Evolutionary conservation across 257 asterid species (phyloP), one percentile per base, ranked within the genome.

Genomic region (Solanum neorickii): DNA sequence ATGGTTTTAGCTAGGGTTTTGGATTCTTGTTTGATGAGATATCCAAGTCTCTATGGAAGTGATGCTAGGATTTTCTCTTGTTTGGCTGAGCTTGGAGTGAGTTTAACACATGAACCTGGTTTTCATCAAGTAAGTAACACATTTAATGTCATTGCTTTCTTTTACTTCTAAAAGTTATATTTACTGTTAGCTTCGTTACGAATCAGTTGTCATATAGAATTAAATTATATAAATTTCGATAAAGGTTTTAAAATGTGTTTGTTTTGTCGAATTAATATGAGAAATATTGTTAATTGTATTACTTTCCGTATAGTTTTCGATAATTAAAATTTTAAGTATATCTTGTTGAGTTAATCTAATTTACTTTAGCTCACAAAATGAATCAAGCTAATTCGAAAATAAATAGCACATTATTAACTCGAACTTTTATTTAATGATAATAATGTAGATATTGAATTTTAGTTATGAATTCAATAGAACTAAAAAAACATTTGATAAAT

Each of bases 51-150:
- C 89, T 94, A 92, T 68, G 95, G 98, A 60, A 94, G 98, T 90
- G 98, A 95, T 93, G 95, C 95, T 72, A 91, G 97, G 92, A 86
- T 95, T 87, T 95, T 91, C 85, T 89, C 95, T 75, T 95, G 98
- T 90, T 78, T 95, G 80, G 92, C 95, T 9, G 98, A 95, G 92
- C 93, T 94, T 14, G 98, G 98, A 31, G 94, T 95, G 13, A 87
- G 91, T 18, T 88, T 94, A 87, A 94, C 97, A 15, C 91, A 91
- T 59, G 98, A 94, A 74, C 92, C 93, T 12, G 97, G 98, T 27
- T 95, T 95, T 88, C 98, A 95, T 90, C 98, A 94, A 96, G 97
- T 94, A 47, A 44, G 80, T 84, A 66, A 27, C 15, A 29, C 35
- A 8, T 46, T 46, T 20, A 27, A 16, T 27, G 16, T 3, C 27